These are phyloP conservation scores for Arthromyces matolae DNA, from an alignment of 768 basidiomycete genomes.

Conservation along the genomic window DNA sequence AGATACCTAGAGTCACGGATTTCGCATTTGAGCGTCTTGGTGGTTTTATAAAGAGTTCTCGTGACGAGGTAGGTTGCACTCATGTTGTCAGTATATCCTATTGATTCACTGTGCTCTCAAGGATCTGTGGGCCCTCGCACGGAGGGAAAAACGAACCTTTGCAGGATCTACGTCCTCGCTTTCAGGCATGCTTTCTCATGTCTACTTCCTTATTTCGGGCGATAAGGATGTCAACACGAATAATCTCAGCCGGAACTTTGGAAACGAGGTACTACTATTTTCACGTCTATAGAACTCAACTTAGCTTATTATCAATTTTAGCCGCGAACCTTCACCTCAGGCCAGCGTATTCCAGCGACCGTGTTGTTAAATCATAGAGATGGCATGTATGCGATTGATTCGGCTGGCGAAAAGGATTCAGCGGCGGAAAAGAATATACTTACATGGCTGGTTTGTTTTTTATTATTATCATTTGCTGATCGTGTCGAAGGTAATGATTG, in stretches of 20 bases:
- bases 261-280: slow-evolving; percentile 46
- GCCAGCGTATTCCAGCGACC: slow-evolving; percentile 73
- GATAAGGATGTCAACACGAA: slow-evolving; percentile 62
- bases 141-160: slow-evolving; percentile 55
- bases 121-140: slow-evolving; percentile 65
- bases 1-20: slow-evolving; percentile 70
- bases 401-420: slow-evolving; percentile 38
- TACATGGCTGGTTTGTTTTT: slow-evolving; percentile 60
- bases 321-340: slow-evolving; percentile 56
- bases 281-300: background rate
- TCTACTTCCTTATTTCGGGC: slow-evolving; percentile 83
- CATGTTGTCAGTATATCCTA: background rate
- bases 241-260: slow-evolving; percentile 58
- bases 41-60: slow-evolving; percentile 74
- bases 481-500: background rate
- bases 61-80: slow-evolving; percentile 53
- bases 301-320: background rate
- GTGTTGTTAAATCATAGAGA: slow-evolving; percentile 63
- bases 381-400: slow-evolving; percentile 67
- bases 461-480: background rate
- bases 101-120: slow-evolving; percentile 21
- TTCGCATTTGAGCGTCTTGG: slow-evolving; percentile 82
- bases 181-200: slow-evolving; percentile 77
- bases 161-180: slow-evolving; percentile 90
- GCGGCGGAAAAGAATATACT: slow-evolving; percentile 63